A percentile compares a stretch with the other conserved stretches of the same genome.
These are phyloP conservation scores for Kodamaea hsintzibuensis DNA, from an alignment of 805 yeast species.

Conservation along the genomic window DNA sequence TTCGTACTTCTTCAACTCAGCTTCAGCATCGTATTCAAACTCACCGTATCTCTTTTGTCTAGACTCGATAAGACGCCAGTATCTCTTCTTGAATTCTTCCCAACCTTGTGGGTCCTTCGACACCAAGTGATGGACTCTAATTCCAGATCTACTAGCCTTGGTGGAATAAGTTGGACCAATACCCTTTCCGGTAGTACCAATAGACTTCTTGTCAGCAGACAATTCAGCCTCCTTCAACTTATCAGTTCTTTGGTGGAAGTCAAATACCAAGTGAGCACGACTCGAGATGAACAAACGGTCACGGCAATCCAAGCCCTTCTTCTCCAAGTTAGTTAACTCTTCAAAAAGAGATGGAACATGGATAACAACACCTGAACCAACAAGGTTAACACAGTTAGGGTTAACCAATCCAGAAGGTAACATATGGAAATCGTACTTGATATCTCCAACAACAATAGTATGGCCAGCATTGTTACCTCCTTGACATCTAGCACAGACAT, in stretches of 20 bases:
- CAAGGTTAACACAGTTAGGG: constrained; percentile 82
- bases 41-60: constrained; percentile 91
- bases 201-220: constrained; percentile 73
- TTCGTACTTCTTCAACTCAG: constrained; percentile 77
- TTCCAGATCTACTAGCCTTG: constrained; percentile 94
- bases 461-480: constrained; percentile 99
- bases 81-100: constrained; percentile 82
- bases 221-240: constrained; percentile 93
- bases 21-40: constrained; percentile 82
- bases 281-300: constrained; percentile 85
- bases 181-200: constrained; percentile 99
- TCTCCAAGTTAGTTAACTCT: constrained; percentile 78
- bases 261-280: constrained; percentile 95
- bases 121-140: constrained; percentile 94
- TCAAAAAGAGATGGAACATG: constrained; percentile 91
- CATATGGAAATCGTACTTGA: constrained; percentile 97
- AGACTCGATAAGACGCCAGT: constrained; percentile 73
- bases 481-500: constrained; percentile 95
- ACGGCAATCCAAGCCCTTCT: constrained; percentile 75
- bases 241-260: constrained; percentile 97
- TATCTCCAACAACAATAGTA: constrained; percentile 87
- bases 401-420: constrained; percentile 97
- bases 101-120: constrained; percentile 88
- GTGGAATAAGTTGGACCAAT: constrained; percentile 98
- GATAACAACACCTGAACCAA: constrained; percentile 96